Evolutionary conservation across 768 basidiomycete genomes (phyloP).

Genomic region (Butyriboletus loyo): DNA sequence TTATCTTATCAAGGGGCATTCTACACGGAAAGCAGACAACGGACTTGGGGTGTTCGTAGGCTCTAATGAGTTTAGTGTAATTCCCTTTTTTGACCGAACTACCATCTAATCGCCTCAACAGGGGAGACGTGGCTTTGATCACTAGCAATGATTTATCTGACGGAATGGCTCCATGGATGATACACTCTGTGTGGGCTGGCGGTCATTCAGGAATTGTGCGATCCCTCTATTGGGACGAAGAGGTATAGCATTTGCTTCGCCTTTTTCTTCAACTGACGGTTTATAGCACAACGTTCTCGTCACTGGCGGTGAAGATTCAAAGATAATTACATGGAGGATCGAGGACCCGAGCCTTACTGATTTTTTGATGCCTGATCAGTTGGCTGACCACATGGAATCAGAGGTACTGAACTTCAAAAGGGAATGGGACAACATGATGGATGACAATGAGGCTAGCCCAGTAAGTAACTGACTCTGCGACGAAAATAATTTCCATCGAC

Average conservation of each 20-base stretch:
- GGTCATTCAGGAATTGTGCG: conserved; percentile 59
- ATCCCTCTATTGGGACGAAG: conserved; percentile 53
- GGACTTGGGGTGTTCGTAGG: conserved; percentile 59
- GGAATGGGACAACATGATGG: conserved; percentile 21
- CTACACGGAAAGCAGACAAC: conserved; percentile 14
- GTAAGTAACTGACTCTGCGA: conserved; percentile 13
- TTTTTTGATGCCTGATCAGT: neutral
- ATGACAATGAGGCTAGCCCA: neutral
- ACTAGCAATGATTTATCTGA: conserved; percentile 41
- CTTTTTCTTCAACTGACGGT: neutral
- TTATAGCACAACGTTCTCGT: conserved; percentile 40
- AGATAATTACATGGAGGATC: conserved; percentile 42
- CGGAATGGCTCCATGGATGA: conserved; percentile 43
- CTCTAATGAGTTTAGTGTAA: conserved; percentile 60
- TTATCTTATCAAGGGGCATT: conserved; percentile 61
- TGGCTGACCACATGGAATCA: conserved; percentile 12
- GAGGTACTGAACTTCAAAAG: conserved; percentile 17
- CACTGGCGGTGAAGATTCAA: conserved; percentile 52
- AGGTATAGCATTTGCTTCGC: conserved; percentile 31
- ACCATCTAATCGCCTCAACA: conserved; percentile 21
- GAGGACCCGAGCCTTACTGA: conserved; percentile 2
- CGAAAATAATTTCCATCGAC: neutral
- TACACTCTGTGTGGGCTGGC: conserved; percentile 51
- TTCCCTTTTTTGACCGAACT: neutral
- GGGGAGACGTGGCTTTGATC: conserved; percentile 58